phyloP scores from a whole-genome alignment of 2,329 filamentous ascomycete genomes.

The Pseudopyricularia javanii region DNA sequence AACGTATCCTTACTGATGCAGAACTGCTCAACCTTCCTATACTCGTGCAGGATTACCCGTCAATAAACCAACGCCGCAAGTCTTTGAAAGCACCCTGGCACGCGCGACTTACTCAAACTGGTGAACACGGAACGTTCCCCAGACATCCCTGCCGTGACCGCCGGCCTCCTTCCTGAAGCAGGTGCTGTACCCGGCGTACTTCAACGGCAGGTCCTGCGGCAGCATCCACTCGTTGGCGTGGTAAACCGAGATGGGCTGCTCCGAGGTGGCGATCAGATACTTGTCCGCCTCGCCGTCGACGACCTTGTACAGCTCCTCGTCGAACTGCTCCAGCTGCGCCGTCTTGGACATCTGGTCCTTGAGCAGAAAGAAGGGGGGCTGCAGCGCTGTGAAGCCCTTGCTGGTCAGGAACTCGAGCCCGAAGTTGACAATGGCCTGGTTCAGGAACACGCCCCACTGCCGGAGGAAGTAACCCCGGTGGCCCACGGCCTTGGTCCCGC shows the following conservation, averaged over 20 bases:
- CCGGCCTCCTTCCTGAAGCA: conserved; percentile 96
- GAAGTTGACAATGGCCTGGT: conserved; percentile 90
- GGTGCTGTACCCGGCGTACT: conserved; percentile 84
- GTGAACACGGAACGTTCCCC: conserved; percentile 96
- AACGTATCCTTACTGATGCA: conserved; percentile 20
- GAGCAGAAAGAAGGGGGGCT: conserved; percentile 89
- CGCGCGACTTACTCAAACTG: conserved; percentile 59
- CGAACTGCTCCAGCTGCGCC: conserved; percentile 91
- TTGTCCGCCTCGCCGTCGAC: conserved; percentile 84
- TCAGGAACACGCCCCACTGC: conserved; percentile 45
- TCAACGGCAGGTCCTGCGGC: conserved; percentile 75
- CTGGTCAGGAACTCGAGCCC: conserved; percentile 77
- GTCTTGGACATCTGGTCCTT: conserved; percentile 97
- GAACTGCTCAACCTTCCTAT: conserved; percentile 27
- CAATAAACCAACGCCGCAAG: conserved; percentile 41
- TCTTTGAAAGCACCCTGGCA: too few relatives aligned
- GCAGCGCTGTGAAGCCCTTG: conserved; percentile 71
- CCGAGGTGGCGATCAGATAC: conserved; percentile 61
- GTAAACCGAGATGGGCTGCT: conserved; percentile 87
- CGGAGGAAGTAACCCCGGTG: conserved; percentile 90
- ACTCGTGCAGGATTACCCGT: not conserved
- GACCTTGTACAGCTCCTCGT: conserved; percentile 94
- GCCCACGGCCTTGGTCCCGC: conserved; percentile 86
- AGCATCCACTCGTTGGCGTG: conserved; percentile 92
- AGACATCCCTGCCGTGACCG: conserved; percentile 69